These are phyloP conservation scores for Leptomonas pyrrhocoris DNA, from an alignment of 208 protist genomes.

Conservation along the genomic window DNA sequence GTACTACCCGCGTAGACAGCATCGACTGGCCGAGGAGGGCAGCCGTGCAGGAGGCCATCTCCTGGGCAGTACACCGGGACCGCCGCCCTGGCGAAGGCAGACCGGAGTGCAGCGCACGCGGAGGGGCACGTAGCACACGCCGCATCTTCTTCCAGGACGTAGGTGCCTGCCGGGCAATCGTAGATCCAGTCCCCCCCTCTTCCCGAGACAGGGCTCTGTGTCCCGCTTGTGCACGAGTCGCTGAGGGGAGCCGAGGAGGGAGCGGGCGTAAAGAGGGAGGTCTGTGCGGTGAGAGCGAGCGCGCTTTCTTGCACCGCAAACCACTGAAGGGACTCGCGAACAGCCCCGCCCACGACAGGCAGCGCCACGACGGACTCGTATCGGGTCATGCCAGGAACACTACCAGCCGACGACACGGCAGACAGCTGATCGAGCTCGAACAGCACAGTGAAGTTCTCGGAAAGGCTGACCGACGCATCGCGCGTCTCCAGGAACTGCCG, in stretches of 20 bases:
- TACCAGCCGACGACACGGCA: not conserved
- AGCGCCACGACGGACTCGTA: constrained; percentile 20
- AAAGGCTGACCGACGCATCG: not conserved
- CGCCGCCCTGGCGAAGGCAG: not conserved
- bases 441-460: not conserved
- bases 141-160: constrained; percentile 4
- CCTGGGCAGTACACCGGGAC: constrained; percentile 31
- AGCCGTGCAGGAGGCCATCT: constrained; percentile 35
- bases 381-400: constrained; percentile 23
- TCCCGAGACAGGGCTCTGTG: not conserved
- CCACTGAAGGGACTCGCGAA: not conserved
- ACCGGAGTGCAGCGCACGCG: constrained; percentile 5
- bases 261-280: constrained; percentile 5
- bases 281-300: constrained; percentile 8
- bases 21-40: constrained; percentile 13
- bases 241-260: not conserved
- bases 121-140: constrained; percentile 21
- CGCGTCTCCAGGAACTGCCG: constrained; percentile 14
- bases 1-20: constrained; percentile 14
- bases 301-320: constrained; percentile 7
- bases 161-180: constrained; percentile 22
- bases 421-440: constrained; percentile 18
- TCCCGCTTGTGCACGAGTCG: not conserved
- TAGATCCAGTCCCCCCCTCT: not conserved
- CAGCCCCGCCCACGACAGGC: not conserved